Conservation (phyloP, 306 rosid species). For the Gastrolobium bilobum region DNA sequence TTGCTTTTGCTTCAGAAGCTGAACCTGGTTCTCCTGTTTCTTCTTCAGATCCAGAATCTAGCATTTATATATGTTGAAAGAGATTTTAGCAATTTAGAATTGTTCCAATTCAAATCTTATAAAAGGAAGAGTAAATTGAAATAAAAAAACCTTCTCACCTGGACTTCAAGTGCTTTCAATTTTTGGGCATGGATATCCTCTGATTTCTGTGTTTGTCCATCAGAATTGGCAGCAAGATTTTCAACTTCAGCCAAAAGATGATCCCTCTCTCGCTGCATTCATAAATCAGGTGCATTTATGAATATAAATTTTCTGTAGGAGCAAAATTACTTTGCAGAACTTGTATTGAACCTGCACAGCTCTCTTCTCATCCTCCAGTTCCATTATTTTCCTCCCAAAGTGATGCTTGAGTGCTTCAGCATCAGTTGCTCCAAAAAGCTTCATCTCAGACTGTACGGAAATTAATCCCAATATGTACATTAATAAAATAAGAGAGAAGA, state of each 20-base stretch:
- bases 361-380: slow-evolving; percentile 95
- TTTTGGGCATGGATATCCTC: slow-evolving; percentile 93
- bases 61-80: slow-evolving; percentile 49
- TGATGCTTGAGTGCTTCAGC: slow-evolving; percentile 88
- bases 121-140: slow-evolving; percentile 21
- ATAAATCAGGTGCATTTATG: slow-evolving; percentile 47
- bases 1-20: slow-evolving; percentile 94
- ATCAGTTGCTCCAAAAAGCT: slow-evolving; percentile 76
- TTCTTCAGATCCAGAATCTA: slow-evolving; percentile 94
- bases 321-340: slow-evolving; percentile 34
- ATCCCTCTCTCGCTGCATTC: slow-evolving; percentile 88
- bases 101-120: slow-evolving; percentile 24
- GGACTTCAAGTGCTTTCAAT: slow-evolving; percentile 87
- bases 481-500: slow-evolving; percentile 14
- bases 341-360: slow-evolving; percentile 76
- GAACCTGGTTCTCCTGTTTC: slow-evolving; percentile 97
- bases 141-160: slow-evolving; percentile 62
- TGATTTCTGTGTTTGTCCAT: slow-evolving; percentile 86
- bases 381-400: slow-evolving; percentile 93
- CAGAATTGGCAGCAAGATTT: slow-evolving; percentile 87
- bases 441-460: slow-evolving; percentile 86
- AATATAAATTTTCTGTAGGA: slow-evolving; percentile 49
- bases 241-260: slow-evolving; percentile 89
- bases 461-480: slow-evolving; percentile 36
- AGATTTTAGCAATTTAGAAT: slow-evolving; percentile 30